phyloP scores from a whole-genome alignment of 768 basidiomycete genomes.

The Tricholoma saponaceum region DNA sequence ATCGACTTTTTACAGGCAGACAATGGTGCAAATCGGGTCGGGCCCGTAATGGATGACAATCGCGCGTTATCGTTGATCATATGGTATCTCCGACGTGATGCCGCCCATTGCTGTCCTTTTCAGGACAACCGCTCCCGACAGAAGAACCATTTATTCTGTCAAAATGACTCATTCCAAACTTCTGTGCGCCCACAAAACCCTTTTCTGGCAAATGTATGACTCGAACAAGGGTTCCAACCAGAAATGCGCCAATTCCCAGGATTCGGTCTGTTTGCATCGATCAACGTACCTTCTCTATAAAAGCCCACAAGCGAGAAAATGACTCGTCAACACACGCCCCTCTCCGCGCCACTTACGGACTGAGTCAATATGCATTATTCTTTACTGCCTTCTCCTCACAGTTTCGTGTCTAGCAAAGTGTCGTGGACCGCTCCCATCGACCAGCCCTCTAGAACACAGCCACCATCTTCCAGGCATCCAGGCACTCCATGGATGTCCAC shows the following conservation, averaged over 20 bases:
- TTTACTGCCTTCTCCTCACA: background rate
- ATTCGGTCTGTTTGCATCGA: background rate
- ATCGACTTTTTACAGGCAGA: background rate
- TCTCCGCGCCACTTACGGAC: background rate
- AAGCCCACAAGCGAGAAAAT: background rate
- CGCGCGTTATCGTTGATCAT: too few relatives aligned
- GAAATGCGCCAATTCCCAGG: background rate
- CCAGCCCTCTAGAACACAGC: background rate
- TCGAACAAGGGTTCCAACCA: background rate
- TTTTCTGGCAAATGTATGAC: background rate
- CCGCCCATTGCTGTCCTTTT: background rate
- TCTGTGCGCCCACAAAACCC: background rate
- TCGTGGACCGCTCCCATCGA: background rate
- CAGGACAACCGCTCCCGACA: background rate
- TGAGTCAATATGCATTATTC: background rate
- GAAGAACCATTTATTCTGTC: background rate
- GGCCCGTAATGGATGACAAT: too few relatives aligned
- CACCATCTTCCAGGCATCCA: background rate
- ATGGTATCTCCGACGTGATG: background rate
- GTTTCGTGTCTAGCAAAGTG: background rate
- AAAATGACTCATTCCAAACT: conserved; percentile 1
- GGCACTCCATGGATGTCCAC: background rate
- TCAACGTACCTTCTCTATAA: background rate
- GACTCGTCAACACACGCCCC: conserved; percentile 2
- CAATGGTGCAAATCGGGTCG: too few relatives aligned